phyloP scores from a whole-genome alignment of 2,329 filamentous ascomycete species.

The Diplodia corticola region DNA sequence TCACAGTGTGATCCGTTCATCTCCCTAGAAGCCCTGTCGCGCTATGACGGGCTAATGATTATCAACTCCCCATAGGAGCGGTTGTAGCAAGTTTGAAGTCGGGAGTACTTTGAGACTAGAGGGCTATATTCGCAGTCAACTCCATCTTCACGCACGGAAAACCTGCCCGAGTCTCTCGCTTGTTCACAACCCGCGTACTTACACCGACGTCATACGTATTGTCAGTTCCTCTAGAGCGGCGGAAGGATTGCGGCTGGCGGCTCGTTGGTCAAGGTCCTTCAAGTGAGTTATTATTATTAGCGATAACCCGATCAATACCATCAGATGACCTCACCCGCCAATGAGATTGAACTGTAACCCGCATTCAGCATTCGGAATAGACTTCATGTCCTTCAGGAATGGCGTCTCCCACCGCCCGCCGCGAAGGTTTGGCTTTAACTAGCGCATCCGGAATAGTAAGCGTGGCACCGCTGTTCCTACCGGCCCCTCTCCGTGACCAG shows the following conservation, averaged over 20 bases:
- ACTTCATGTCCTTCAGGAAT: neutral
- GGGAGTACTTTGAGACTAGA: neutral
- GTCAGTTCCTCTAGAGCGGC: neutral
- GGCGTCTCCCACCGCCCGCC: neutral
- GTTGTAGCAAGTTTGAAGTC: neutral
- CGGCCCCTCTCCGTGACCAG: neutral
- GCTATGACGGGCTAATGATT: no score
- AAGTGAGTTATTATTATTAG: neutral
- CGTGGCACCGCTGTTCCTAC: neutral
- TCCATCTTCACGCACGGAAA: neutral
- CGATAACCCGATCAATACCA: neutral
- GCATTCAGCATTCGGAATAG: neutral
- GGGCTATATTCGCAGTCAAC: neutral
- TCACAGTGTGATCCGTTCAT: neutral
- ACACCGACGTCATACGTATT: neutral
- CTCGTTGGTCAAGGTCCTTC: neutral
- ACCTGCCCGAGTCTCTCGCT: neutral
- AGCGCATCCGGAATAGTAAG: neutral
- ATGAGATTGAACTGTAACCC: neutral
- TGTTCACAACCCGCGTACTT: neutral
- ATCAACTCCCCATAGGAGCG: neutral
- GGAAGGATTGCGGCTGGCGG: conserved; percentile 3
- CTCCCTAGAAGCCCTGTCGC: neutral
- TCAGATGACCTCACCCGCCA: neutral
- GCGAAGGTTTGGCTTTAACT: neutral